These are phyloP conservation scores for Pugionium cornutum DNA, from an alignment of 345 rosid genomes.

Conservation along the genomic window DNA sequence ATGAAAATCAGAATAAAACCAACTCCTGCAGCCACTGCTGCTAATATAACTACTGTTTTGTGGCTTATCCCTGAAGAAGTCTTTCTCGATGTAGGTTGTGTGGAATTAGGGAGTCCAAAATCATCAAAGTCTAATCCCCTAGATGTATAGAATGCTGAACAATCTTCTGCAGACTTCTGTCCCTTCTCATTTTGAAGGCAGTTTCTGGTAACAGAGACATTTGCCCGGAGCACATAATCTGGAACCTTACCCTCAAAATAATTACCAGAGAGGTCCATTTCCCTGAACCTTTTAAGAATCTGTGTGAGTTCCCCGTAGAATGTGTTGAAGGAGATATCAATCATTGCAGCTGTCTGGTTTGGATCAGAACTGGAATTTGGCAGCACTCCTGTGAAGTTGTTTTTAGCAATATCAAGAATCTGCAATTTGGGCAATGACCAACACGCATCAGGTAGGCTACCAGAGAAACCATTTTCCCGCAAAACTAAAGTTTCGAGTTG, in stretches of 20 bases:
- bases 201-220: slow-evolving; percentile 61
- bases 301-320: slow-evolving; percentile 69
- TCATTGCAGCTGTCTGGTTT: slow-evolving; percentile 43
- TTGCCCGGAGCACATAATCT: slow-evolving; percentile 44
- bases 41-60: slow-evolving; percentile 52
- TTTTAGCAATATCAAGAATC: slow-evolving; percentile 69
- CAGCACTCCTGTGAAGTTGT: slow-evolving; percentile 71
- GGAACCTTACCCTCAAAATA: slow-evolving; percentile 86
- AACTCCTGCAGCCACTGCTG: slow-evolving; percentile 65
- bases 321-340: slow-evolving; percentile 71
- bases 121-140: slow-evolving; percentile 71
- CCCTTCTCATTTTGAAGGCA: slow-evolving; percentile 62
- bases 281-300: slow-evolving; percentile 51
- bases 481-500: slow-evolving; percentile 62
- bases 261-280: slow-evolving; percentile 63
- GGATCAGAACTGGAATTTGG: slow-evolving; percentile 46
- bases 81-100: slow-evolving; percentile 43
- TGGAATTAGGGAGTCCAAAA: slow-evolving; percentile 71
- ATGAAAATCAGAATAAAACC: slow-evolving; percentile 52
- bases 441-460: slow-evolving; percentile 50
- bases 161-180: slow-evolving; percentile 60
- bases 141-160: slow-evolving; percentile 63
- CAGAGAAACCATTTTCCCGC: slow-evolving; percentile 58
- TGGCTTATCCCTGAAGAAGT: slow-evolving; percentile 48
- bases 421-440: slow-evolving; percentile 64